Percentiles rank a stretch among this genome's conserved stretches.
Conservation (phyloP, 2,329 filamentous ascomycete species). For the Hypoxylon sp. region DNA sequence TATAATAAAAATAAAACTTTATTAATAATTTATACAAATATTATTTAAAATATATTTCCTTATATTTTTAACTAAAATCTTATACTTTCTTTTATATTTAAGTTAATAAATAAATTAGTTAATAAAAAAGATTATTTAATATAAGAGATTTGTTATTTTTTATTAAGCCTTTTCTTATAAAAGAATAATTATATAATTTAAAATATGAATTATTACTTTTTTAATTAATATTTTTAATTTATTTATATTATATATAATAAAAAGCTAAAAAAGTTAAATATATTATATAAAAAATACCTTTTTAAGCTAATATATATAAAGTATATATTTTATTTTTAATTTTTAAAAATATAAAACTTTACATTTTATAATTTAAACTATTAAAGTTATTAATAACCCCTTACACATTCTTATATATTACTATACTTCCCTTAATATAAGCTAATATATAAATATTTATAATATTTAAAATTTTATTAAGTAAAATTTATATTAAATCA, state of each 20-base stretch:
- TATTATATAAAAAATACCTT: background rate
- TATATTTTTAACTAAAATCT: background rate
- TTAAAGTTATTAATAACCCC: no score
- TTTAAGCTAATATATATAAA: no score
- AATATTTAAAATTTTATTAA: background rate
- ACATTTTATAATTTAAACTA: no score
- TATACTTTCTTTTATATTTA: background rate
- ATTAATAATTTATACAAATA: background rate
- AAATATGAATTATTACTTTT: background rate
- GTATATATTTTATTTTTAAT: background rate
- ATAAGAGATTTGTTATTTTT: slow-evolving; percentile 2
- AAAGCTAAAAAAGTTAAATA: background rate
- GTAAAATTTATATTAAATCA: background rate
- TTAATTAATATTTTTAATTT: background rate
- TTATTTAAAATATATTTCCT: background rate
- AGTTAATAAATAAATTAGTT: slow-evolving; percentile 6
- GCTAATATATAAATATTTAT: background rate
- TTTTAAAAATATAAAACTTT: background rate
- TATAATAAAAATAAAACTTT: background rate
- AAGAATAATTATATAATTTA: background rate
- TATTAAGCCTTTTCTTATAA: background rate
- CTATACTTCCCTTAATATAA: background rate
- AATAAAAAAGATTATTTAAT: background rate
- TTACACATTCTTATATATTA: no score
- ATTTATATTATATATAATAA: background rate